phyloP scores from a whole-genome alignment of 2,329 filamentous ascomycete genomes.

The Bretziella fagacearum region DNA sequence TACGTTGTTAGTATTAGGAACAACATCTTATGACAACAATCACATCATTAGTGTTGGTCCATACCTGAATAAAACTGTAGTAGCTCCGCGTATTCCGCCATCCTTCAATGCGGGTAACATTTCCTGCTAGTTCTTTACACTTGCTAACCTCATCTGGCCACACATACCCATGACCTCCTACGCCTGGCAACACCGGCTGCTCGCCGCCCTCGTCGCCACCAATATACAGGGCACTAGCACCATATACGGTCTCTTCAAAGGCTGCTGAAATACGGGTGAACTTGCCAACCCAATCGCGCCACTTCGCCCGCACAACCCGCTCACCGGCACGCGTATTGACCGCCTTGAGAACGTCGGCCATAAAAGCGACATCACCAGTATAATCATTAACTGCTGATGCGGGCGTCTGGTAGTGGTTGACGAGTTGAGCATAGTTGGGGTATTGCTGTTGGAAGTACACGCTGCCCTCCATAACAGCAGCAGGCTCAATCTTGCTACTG shows the following conservation, averaged over 20 bases:
- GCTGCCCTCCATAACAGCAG: slow-evolving; percentile 68
- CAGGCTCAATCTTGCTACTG: slow-evolving; percentile 67
- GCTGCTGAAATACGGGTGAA: slow-evolving; percentile 85
- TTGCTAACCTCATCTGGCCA: slow-evolving; percentile 74
- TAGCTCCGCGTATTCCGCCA: slow-evolving; percentile 95
- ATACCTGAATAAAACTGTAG: slow-evolving; percentile 78
- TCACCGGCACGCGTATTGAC: slow-evolving; percentile 79
- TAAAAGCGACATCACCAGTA: slow-evolving; percentile 78
- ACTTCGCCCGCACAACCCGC: slow-evolving; percentile 77
- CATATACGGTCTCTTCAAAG: slow-evolving; percentile 92
- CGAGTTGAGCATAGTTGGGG: slow-evolving; percentile 34
- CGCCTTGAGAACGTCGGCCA: slow-evolving; percentile 67
- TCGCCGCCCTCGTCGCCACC: slow-evolving; percentile 55
- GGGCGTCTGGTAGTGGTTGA: slow-evolving; percentile 24
- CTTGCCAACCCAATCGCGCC: slow-evolving; percentile 84
- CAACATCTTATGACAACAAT: background rate
- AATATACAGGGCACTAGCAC: slow-evolving; percentile 75
- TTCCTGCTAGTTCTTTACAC: slow-evolving; percentile 73
- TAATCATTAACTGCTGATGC: slow-evolving; percentile 39
- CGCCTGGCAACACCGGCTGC: slow-evolving; percentile 36
- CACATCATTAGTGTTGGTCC: slow-evolving; percentile 17
- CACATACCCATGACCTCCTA: slow-evolving; percentile 80
- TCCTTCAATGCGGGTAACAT: slow-evolving; percentile 83
- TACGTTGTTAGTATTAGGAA: background rate
- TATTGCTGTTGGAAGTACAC: slow-evolving; percentile 76